Evolutionary conservation across 176 grass and related monocot species (phyloP).

Genomic region (Phoenix roebelenii): DNA sequence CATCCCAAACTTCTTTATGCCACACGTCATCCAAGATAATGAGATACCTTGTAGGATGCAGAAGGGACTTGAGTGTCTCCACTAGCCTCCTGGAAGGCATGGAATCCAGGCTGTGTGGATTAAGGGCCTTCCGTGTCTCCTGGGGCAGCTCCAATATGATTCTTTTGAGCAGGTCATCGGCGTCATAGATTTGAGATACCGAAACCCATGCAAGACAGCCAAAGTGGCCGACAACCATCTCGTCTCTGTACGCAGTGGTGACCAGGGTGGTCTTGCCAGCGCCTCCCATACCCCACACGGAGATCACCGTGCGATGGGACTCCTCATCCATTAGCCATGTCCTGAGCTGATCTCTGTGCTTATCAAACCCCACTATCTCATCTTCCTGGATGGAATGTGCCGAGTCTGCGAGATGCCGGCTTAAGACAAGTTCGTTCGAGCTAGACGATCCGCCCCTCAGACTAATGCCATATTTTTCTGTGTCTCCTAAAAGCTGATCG

Average conservation of each 20-base stretch:
- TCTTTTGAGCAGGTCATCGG: constrained; percentile 17
- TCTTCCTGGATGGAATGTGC: background rate
- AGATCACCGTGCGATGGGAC: background rate
- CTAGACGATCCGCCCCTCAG: background rate
- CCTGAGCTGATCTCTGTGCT: constrained; percentile 10
- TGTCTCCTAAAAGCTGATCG: constrained; percentile 13
- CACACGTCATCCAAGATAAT: constrained; percentile 5
- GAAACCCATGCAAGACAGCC: constrained; percentile 34
- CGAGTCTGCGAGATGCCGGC: too few relatives aligned
- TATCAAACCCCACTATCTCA: background rate
- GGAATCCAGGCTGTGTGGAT: too few relatives aligned
- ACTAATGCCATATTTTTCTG: constrained; percentile 9
- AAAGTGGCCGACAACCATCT: constrained; percentile 5
- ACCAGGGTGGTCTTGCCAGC: constrained; percentile 40
- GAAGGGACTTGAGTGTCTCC: too few relatives aligned
- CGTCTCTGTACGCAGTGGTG: constrained; percentile 15
- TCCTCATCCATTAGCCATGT: constrained; percentile 19
- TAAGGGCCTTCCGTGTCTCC: background rate
- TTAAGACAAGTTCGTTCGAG: background rate
- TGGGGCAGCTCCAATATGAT: constrained; percentile 17
- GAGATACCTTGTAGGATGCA: background rate
- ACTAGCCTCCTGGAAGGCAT: too few relatives aligned
- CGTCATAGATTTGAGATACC: constrained; percentile 20
- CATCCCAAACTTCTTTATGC: background rate
- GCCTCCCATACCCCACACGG: constrained; percentile 28